Percentiles rank a stretch among this genome's conserved stretches.
Evolutionary conservation across 345 rosid genomes (phyloP).

Genomic region (Corchorus olitorius): DNA sequence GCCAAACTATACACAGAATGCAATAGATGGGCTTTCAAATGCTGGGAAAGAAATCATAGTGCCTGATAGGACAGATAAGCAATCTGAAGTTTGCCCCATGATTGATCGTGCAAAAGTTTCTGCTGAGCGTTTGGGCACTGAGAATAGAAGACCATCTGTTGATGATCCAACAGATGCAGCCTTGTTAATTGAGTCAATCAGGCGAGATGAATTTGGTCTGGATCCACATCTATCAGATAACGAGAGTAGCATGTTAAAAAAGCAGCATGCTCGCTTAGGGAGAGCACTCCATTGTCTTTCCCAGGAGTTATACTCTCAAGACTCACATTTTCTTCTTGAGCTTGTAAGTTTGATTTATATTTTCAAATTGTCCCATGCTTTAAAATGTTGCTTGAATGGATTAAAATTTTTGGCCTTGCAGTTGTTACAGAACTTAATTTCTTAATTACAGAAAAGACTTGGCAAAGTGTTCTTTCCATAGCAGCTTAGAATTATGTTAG

Average conservation of each 20-base stretch:
- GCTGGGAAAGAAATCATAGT: constrained; percentile 25
- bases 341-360: constrained; percentile 54
- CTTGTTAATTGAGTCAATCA: constrained; percentile 67
- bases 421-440: constrained; percentile 2
- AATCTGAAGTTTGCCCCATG: constrained; percentile 24
- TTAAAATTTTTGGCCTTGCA: background rate
- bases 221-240: constrained; percentile 58
- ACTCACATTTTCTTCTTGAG: constrained; percentile 98
- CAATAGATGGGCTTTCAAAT: constrained; percentile 27
- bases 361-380: background rate
- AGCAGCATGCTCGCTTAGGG: constrained; percentile 98
- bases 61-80: constrained; percentile 26
- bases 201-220: constrained; percentile 90
- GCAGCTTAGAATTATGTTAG: background rate
- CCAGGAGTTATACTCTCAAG: constrained; percentile 95
- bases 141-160: constrained; percentile 28
- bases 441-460: background rate
- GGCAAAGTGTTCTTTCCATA: background rate
- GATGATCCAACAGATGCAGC: constrained; percentile 45
- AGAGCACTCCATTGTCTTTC: constrained; percentile 99
- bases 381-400: background rate
- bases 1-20: constrained; percentile 29
- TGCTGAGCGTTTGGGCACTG: constrained; percentile 29
- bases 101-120: constrained; percentile 32
- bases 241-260: constrained; percentile 75